A percentile compares a stretch with the other conserved stretches of the same genome.
Evolutionary conservation across 345 rosid species (phyloP).

Genomic region (Passiflora organensis): DNA sequence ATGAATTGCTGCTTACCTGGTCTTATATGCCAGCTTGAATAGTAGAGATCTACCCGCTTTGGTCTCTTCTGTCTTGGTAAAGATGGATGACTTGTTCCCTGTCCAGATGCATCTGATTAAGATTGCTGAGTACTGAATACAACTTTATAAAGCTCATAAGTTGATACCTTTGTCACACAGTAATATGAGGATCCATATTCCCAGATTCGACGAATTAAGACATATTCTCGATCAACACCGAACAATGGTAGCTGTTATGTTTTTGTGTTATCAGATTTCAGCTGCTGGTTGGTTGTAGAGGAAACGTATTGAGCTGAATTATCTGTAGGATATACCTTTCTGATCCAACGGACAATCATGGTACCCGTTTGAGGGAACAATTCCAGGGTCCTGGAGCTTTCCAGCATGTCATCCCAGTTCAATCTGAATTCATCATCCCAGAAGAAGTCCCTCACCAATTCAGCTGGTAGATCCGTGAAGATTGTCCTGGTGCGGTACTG

Average conservation of each 20-base stretch:
- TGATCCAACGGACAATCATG: conserved; percentile 17
- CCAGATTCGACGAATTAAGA: background rate
- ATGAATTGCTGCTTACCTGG: background rate
- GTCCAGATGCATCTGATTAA: background rate
- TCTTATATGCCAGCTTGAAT: conserved; percentile 18
- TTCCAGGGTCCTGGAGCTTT: conserved; percentile 6
- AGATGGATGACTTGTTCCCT: conserved; percentile 13
- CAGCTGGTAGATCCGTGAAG: conserved; percentile 13
- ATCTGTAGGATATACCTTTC: background rate
- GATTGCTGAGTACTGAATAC: background rate
- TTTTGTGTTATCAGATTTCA: background rate
- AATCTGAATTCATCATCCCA: conserved; percentile 31
- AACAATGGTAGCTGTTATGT: background rate
- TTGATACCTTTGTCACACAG: background rate
- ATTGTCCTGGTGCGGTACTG: conserved; percentile 20
- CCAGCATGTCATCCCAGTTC: conserved; percentile 29
- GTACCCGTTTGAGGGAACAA: conserved; percentile 16
- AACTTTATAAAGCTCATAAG: background rate
- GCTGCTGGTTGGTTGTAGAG: background rate
- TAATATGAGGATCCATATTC: background rate
- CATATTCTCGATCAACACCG: background rate
- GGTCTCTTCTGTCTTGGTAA: conserved; percentile 4
- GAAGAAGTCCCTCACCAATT: conserved; percentile 22
- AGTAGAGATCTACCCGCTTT: conserved; percentile 14
- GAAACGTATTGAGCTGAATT: background rate